Evolutionary conservation across 1,284 basidiomycete genomes (phyloP), one percentile per base, ranked within the genome.

Genomic region (Irpex rosettiformis): DNA sequence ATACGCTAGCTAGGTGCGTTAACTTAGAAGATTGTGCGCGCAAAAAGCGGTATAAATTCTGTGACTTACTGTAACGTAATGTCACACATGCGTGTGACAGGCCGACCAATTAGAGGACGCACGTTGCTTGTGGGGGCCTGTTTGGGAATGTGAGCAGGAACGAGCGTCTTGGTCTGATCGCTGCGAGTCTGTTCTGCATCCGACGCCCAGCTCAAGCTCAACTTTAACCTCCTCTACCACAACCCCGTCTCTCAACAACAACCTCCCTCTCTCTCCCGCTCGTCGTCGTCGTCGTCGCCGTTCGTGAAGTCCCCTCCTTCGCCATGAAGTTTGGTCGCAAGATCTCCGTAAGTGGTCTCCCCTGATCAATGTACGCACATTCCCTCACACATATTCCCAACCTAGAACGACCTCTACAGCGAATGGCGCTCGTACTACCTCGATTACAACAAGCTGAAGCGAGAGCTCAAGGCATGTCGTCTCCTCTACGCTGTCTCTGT

Each of bases 381-480:
- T 52, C 22, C 30, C 57, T 52, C 57, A 57, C 58, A n/a, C n/a
- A n/a, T n/a, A n/a, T 27, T 47, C 53, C 48, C 37, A 7, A 16
- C 52, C 21, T 67, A 95, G 92, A 87, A 86, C 61, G 88, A 90
- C 66, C 80, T 93, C 52, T 96, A 96, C 74, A 82, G 83, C 64
- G 94, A 94, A 81, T 96, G 94, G 94, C 82, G 87, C 21, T 89
- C 91, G 21, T 91, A 89, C 69, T 97, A 97, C 70, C 83, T 97
- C 62, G 85, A 95, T 76, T 97, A 97, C 70, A 92, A 91, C 67
- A 79, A 81, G 8, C 80, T 98, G 58, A 98, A 98, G 74, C 89
- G 92, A 61, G 88, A 93, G 67, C 85, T 97, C 66, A 98, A 98
- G 78, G 89, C 87, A 54, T 56, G 68, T 57, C 28, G 22, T 52